Percentiles rank a stretch among this genome's conserved stretches.
These are phyloP conservation scores for Teratosphaeria zuluensis DNA, from an alignment of 2,329 filamentous ascomycete genomes.

Conservation along the genomic window DNA sequence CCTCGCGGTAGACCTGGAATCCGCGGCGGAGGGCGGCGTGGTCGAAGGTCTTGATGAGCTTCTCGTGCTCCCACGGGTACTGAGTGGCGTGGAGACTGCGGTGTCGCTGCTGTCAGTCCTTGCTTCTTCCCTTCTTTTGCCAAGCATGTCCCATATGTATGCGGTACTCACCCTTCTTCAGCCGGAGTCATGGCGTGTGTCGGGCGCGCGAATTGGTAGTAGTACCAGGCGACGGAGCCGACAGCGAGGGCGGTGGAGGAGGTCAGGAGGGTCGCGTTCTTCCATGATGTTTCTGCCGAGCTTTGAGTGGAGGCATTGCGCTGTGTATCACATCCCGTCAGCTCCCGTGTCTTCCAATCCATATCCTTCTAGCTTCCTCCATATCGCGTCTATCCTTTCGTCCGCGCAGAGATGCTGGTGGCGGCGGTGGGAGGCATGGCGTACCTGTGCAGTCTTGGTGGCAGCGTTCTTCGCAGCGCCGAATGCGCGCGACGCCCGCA, in stretches of 20 bases:
- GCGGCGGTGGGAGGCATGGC: slow-evolving; percentile 7
- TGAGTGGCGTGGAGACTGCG: slow-evolving; percentile 76
- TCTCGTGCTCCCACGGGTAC: slow-evolving; percentile 92
- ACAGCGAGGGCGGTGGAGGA: slow-evolving; percentile 79
- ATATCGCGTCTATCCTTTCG: background rate
- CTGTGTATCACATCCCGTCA: slow-evolving; percentile 23
- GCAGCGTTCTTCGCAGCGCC: slow-evolving; percentile 62
- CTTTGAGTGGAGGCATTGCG: slow-evolving; percentile 61
- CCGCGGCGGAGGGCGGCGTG: slow-evolving; percentile 96
- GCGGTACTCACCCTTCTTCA: slow-evolving; percentile 81
- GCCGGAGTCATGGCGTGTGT: slow-evolving; percentile 83
- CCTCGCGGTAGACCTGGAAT: slow-evolving; percentile 98
- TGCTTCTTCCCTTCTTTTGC: slow-evolving; percentile 2
- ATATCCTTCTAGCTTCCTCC: background rate
- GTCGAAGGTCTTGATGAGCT: slow-evolving; percentile 92
- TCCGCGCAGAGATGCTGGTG: background rate
- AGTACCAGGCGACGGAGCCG: slow-evolving; percentile 93
- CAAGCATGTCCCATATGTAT: background rate
- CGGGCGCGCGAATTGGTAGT: slow-evolving; percentile 84
- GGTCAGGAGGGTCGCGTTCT: slow-evolving; percentile 75
- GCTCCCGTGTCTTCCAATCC: slow-evolving; percentile 4
- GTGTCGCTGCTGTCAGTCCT: slow-evolving; percentile 6
- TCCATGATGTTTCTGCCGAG: slow-evolving; percentile 60
- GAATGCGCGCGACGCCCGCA: slow-evolving; percentile 81
- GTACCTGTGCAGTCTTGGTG: slow-evolving; percentile 38